Evolutionary conservation across 2,329 filamentous ascomycete genomes (phyloP), one percentile per base, ranked within the genome.

Genomic region (Mycosphaerella sp.): DNA sequence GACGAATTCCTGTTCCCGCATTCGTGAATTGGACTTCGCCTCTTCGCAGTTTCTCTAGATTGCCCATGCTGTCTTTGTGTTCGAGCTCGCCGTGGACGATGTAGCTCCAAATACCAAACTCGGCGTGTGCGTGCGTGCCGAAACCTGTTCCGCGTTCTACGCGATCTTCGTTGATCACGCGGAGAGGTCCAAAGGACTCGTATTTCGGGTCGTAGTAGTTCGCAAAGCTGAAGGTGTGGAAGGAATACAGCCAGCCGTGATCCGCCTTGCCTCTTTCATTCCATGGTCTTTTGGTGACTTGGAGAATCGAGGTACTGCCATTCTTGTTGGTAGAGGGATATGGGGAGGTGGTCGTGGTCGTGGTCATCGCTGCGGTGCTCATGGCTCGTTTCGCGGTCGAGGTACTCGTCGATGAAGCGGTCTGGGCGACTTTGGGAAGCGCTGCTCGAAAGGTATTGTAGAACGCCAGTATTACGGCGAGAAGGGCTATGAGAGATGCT

Each of bases 11-110:
- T 4, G 82, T 89, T 51, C 89, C 89, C n/a, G 87, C 89, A 11
- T 85, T 90, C 8, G 89, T 95, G 71, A 95, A 95, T 67, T 95
- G 89, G 43, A 95, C 87, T 69, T 95, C 89, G 10, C 89, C 88
- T 38, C 88, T 78, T 65, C 80, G 80, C 76, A 95, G 85, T 72
- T 84, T 88, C 70, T 81, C 75, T 7, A 77, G 66, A 51, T 78
- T 81, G 63, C 88, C 80, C 84, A 95, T 91, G 57, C 82, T 87
- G 73, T 95, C 89, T 45, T 89, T 85, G 74, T 95, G 90, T 45
- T 90, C 92, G 59, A 95, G 80, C 72, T 92, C 87, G 59, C 90
- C 89, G 45, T 78, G 82, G n/a, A 95, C 77, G 65, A 95, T 85
- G 73, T 95, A 93, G 67, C 80, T 85, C 78, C 92, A 95, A 73